A percentile compares a stretch with the other conserved stretches of the same genome.
phyloP scores from a whole-genome alignment of 768 basidiomycete species.

The Amanita jacksonii region DNA sequence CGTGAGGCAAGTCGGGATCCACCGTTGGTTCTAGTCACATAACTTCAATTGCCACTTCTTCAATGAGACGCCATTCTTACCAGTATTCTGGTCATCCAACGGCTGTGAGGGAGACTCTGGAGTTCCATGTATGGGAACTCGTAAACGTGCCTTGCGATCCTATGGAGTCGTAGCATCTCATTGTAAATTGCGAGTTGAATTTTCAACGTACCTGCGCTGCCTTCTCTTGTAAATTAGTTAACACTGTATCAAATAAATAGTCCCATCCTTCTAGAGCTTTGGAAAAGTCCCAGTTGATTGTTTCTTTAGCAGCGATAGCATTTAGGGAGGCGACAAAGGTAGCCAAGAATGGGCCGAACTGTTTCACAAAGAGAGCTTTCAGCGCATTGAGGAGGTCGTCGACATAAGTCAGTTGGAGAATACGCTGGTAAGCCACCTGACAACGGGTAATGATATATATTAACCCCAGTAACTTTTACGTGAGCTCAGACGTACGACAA shows the following conservation, averaged over 20 bases:
- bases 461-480: background rate
- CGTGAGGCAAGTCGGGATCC: constrained; percentile 40
- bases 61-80: constrained; percentile 25
- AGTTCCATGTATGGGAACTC: constrained; percentile 28
- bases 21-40: constrained; percentile 33
- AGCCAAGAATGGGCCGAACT: constrained; percentile 77
- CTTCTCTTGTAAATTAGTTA: constrained; percentile 66
- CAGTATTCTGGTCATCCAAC: constrained; percentile 52
- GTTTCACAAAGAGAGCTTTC: constrained; percentile 77
- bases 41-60: background rate
- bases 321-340: constrained; percentile 81
- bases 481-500: constrained; percentile 58
- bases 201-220: constrained; percentile 46
- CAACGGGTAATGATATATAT: constrained; percentile 4
- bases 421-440: constrained; percentile 93
- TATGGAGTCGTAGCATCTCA: constrained; percentile 18
- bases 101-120: constrained; percentile 37
- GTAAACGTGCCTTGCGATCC: constrained; percentile 67
- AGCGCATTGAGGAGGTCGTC: constrained; percentile 77
- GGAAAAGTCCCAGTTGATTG: constrained; percentile 55
- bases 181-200: background rate
- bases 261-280: constrained; percentile 78
- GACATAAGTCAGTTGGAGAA: constrained; percentile 89
- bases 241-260: constrained; percentile 62
- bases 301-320: constrained; percentile 38